Evolutionary conservation across 2,329 filamentous ascomycete species (phyloP).

Genomic region (Xylariaceae sp.): DNA sequence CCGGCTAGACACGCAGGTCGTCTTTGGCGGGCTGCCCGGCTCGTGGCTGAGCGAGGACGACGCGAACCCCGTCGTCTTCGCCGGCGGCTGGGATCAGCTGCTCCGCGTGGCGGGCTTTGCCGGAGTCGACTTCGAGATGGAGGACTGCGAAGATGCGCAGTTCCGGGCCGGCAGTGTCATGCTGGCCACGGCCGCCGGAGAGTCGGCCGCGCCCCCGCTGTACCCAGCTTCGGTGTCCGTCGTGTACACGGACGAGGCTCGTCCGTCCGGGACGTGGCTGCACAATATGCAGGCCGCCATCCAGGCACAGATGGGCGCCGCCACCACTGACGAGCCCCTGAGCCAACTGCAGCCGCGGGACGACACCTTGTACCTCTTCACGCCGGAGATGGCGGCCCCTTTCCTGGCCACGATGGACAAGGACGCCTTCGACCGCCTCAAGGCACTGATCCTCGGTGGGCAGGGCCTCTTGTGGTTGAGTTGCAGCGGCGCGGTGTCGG

Average conservation of each 20-base stretch:
- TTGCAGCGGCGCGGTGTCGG: background rate
- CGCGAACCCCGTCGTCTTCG: conserved; percentile 18
- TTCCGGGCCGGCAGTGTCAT: conserved; percentile 3
- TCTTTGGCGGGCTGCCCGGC: conserved; percentile 1
- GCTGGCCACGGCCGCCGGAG: background rate
- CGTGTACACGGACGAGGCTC: background rate
- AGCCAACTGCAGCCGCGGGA: conserved; percentile 1
- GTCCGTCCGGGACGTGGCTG: conserved; percentile 1
- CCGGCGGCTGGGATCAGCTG: conserved; percentile 13
- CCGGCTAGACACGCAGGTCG: background rate
- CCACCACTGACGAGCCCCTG: background rate
- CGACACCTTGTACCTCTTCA: conserved; percentile 7
- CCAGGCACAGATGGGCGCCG: background rate
- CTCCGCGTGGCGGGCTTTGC: conserved; percentile 9
- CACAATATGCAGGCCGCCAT: background rate
- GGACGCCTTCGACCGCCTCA: conserved; percentile 5
- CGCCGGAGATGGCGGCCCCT: conserved; percentile 6
- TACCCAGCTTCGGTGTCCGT: conserved; percentile 1
- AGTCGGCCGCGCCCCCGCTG: background rate
- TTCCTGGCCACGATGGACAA: conserved; percentile 9
- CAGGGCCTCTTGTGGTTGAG: conserved; percentile 9
- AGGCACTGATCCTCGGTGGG: conserved; percentile 4
- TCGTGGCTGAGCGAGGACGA: conserved; percentile 1
- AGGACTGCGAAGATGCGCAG: conserved; percentile 3
- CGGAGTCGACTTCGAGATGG: conserved; percentile 6